Percentiles rank a stretch among this genome's conserved stretches.
phyloP scores from a whole-genome alignment of 352 stramenopile species.

The Globisporangium solare region DNA sequence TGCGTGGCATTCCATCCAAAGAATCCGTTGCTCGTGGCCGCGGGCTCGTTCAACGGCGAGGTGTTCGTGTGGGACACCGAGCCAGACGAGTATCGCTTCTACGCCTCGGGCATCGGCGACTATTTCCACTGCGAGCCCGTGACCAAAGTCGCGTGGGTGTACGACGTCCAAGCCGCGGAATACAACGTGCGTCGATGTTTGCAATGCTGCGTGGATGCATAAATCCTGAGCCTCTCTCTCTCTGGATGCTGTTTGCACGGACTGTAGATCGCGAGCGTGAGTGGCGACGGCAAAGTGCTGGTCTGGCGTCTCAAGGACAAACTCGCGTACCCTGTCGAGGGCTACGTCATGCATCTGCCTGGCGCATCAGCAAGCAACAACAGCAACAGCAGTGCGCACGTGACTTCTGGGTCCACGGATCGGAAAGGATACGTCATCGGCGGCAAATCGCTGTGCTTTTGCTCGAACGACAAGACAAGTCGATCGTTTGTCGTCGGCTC shows the following conservation, averaged over 20 bases:
- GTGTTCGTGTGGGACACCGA: slow-evolving; percentile 79
- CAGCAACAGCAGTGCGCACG: neutral
- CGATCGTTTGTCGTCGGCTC: slow-evolving; percentile 72
- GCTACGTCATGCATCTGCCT: slow-evolving; percentile 69
- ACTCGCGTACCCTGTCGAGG: slow-evolving; percentile 78
- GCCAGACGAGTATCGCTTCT: slow-evolving; percentile 58
- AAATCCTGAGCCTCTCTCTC: neutral
- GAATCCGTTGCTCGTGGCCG: slow-evolving; percentile 77
- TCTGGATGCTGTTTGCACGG: neutral
- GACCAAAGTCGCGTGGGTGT: slow-evolving; percentile 79
- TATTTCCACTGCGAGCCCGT: slow-evolving; percentile 87
- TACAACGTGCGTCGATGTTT: slow-evolving; percentile 48
- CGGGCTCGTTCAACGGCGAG: slow-evolving; percentile 85
- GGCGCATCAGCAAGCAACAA: slow-evolving; percentile 9
- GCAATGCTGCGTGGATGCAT: neutral
- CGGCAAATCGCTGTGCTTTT: slow-evolving; percentile 63
- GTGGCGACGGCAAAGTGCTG: slow-evolving; percentile 80
- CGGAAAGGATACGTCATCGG: slow-evolving; percentile 32
- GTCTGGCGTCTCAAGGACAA: slow-evolving; percentile 88
- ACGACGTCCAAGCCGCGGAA: slow-evolving; percentile 59
- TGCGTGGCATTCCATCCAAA: slow-evolving; percentile 82
- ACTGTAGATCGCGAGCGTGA: slow-evolving; percentile 68
- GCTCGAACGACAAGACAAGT: slow-evolving; percentile 59
- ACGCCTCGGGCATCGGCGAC: slow-evolving; percentile 80
- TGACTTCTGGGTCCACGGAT: neutral